These are phyloP conservation scores for Chytriomyces hyalinus DNA, from an alignment of 192 early-diverging fungal genomes.

Conservation along the genomic window DNA sequence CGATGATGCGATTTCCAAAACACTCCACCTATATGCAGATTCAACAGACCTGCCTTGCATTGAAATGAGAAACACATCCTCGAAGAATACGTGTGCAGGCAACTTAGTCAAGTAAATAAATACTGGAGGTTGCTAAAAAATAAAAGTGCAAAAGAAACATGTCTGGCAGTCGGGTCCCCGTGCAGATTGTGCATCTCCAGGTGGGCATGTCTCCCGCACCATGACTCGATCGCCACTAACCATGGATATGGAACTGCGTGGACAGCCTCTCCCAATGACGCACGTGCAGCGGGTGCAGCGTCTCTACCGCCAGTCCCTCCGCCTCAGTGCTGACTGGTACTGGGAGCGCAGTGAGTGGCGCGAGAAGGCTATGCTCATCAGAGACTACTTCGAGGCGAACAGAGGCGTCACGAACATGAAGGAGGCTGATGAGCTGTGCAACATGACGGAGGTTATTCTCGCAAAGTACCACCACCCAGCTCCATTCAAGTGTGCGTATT, in stretches of 20 bases:
- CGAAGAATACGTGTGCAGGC: not conserved
- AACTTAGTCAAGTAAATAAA: not conserved
- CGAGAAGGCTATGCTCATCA: constrained; percentile 81
- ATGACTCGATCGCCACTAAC: not conserved
- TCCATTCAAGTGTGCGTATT: constrained; percentile 79
- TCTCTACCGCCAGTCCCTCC: constrained; percentile 84
- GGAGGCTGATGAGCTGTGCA: constrained; percentile 70
- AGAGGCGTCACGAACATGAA: constrained; percentile 73
- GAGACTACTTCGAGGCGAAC: constrained; percentile 84
- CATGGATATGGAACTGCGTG: not conserved
- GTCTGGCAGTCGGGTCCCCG: constrained; percentile 2
- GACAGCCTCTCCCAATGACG: not conserved
- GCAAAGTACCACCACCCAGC: constrained; percentile 76
- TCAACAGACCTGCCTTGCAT: too few species aligned
- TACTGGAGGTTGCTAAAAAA: not conserved
- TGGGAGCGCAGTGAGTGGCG: constrained; percentile 79
- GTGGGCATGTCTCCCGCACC: not conserved
- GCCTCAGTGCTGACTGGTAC: constrained; percentile 87
- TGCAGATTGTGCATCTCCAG: constrained; percentile 14
- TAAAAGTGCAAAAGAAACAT: not conserved
- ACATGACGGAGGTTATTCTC: constrained; percentile 75
- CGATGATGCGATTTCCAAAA: too few species aligned
- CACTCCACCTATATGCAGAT: too few species aligned
- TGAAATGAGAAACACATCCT: too few species aligned
- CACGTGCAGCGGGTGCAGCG: constrained; percentile 62